phyloP scores from a whole-genome alignment of 176 grass and related monocot genomes.

The Bonia amplexicaulis region DNA sequence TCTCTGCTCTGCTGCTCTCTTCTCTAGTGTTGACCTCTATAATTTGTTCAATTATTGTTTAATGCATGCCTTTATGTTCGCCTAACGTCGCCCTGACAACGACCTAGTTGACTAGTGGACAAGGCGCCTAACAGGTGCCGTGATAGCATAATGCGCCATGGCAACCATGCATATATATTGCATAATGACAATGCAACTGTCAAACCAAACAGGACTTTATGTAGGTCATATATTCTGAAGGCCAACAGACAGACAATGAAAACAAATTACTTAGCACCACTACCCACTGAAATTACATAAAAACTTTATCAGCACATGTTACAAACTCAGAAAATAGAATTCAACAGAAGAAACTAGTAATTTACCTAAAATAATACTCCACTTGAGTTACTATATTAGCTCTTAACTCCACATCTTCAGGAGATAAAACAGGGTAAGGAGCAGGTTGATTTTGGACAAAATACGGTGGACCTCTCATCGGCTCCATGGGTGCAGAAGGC shows the following conservation, averaged over 20 bases:
- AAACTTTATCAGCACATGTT: neutral
- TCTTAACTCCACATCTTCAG: constrained; percentile 46
- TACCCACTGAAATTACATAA: neutral
- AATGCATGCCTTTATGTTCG: no score
- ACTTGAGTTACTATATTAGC: constrained; percentile 61
- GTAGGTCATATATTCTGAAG: neutral
- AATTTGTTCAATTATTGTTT: no score
- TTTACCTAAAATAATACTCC: constrained; percentile 77
- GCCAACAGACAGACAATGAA: neutral
- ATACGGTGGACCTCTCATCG: constrained; percentile 43
- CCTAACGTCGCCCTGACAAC: no score
- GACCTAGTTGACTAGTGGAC: no score
- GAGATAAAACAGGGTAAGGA: constrained; percentile 35
- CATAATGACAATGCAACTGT: neutral
- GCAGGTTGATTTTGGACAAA: constrained; percentile 37
- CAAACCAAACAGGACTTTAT: neutral
- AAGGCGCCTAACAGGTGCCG: no score
- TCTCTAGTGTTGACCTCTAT: no score
- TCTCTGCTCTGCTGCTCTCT: no score
- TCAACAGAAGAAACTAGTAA: constrained; percentile 6
- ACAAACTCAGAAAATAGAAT: neutral
- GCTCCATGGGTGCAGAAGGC: constrained; percentile 52
- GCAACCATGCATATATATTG: neutral
- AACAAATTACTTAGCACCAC: neutral
- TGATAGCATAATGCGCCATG: no score